These are phyloP conservation scores for Naganishia friedmannii DNA, from an alignment of 768 basidiomycete genomes.

Conservation along the genomic window DNA sequence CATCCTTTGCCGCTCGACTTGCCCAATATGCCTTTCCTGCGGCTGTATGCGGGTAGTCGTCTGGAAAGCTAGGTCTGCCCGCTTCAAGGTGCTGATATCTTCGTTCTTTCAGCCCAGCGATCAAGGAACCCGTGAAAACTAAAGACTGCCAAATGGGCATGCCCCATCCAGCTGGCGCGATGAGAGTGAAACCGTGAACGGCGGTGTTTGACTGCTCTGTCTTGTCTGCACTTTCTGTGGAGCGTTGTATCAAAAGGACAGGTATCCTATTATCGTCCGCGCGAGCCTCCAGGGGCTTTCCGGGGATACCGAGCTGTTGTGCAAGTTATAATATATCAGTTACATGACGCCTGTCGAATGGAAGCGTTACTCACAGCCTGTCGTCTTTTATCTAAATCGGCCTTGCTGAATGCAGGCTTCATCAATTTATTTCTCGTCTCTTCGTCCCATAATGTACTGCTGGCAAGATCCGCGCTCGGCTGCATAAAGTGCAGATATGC, in stretches of 20 bases:
- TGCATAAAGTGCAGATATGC: slow-evolving; percentile 21
- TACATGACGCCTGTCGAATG: not conserved
- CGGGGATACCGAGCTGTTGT: slow-evolving; percentile 70
- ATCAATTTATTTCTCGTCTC: slow-evolving; percentile 57
- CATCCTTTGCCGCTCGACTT: slow-evolving; percentile 60
- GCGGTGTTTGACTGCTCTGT: slow-evolving; percentile 33
- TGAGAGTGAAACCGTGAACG: slow-evolving; percentile 81
- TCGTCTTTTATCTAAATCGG: slow-evolving; percentile 78
- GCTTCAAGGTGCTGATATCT: slow-evolving; percentile 79
- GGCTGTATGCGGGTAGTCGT: slow-evolving; percentile 66
- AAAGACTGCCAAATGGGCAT: slow-evolving; percentile 86
- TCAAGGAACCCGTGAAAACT: slow-evolving; percentile 73
- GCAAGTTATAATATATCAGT: not conserved
- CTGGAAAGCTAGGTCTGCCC: slow-evolving; percentile 70
- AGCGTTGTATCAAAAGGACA: slow-evolving; percentile 68
- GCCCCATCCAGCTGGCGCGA: slow-evolving; percentile 82
- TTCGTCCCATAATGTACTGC: slow-evolving; percentile 69
- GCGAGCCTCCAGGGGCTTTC: slow-evolving; percentile 64
- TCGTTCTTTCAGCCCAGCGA: slow-evolving; percentile 80
- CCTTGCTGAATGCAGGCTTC: slow-evolving; percentile 71
- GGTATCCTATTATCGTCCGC: slow-evolving; percentile 81
- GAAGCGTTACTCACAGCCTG: slow-evolving; percentile 59
- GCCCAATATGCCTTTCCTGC: slow-evolving; percentile 60
- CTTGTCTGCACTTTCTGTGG: slow-evolving; percentile 57
- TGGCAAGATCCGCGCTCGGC: slow-evolving; percentile 63